Conservation (phyloP, 768 basidiomycete genomes). For the Serendipita sp. region DNA sequence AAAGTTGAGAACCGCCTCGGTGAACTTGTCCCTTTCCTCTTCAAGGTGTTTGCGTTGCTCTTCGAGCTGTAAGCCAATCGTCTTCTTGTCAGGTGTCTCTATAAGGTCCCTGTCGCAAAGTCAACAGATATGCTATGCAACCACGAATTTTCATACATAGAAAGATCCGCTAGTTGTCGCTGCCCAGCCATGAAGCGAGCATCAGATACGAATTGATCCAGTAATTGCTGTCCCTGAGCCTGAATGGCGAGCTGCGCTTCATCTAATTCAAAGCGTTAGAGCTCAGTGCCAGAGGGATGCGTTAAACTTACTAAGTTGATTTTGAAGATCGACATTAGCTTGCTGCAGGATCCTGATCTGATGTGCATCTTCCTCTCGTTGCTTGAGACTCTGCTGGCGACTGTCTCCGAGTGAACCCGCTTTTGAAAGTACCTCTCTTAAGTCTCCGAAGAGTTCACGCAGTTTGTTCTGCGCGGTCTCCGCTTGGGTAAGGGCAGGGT, state of each 20-base stretch:
- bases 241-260: conserved; percentile 7
- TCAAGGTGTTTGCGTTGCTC: conserved; percentile 41
- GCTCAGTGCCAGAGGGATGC: neutral
- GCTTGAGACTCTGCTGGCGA: conserved; percentile 6
- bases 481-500: conserved; percentile 24
- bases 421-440: conserved; percentile 22
- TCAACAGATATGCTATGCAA: neutral
- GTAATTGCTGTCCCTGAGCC: conserved; percentile 18
- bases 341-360: conserved; percentile 16
- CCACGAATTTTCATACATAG: conserved; percentile 15
- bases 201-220: conserved; percentile 37
- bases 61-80: conserved; percentile 37
- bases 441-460: conserved; percentile 24
- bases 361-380: conserved; percentile 3
- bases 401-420: conserved; percentile 16
- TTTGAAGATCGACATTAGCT: conserved; percentile 12
- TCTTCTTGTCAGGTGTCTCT: conserved; percentile 34
- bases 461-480: conserved; percentile 34
- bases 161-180: conserved; percentile 26
- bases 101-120: conserved; percentile 25
- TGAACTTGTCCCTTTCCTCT: conserved; percentile 44
- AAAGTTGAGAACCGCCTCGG: conserved; percentile 43
- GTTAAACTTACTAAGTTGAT: conserved; percentile 3
- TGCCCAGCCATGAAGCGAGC: conserved; percentile 18
- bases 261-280: neutral